A percentile compares a stretch with the other conserved stretches of the same genome.
phyloP scores from a whole-genome alignment of 371 early-diverging fungal genomes.

The Mortierella sp. region DNA sequence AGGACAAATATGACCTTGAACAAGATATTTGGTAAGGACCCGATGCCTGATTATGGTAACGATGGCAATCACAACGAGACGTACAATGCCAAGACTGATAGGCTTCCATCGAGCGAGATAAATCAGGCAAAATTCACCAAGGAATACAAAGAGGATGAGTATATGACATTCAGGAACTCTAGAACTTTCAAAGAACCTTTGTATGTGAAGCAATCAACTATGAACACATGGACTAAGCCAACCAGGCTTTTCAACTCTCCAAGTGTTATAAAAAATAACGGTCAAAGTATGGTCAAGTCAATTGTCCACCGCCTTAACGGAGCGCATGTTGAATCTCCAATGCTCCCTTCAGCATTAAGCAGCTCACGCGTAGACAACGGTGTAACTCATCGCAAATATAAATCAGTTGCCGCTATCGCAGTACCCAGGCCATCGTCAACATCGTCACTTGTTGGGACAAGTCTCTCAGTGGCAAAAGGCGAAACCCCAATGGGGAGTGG shows the following conservation, averaged over 20 bases:
- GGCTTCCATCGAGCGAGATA: no score
- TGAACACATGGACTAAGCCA: neutral
- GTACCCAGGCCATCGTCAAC: neutral
- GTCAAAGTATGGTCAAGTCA: conserved; percentile 2
- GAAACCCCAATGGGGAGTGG: no score
- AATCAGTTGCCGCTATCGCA: neutral
- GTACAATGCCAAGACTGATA: neutral
- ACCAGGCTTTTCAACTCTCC: neutral
- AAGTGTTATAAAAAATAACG: neutral
- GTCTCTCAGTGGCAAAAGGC: no score
- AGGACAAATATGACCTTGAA: neutral
- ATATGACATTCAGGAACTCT: neutral
- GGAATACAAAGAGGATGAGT: conserved; percentile 3
- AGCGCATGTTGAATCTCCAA: neutral
- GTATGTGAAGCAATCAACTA: neutral
- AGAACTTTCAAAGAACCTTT: neutral
- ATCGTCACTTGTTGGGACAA: no score
- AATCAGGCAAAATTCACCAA: neutral
- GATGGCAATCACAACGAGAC: neutral
- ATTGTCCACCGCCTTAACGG: conserved; percentile 3
- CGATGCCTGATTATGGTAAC: neutral
- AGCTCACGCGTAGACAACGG: neutral
- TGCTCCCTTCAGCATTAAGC: neutral
- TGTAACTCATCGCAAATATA: neutral
- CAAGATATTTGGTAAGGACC: neutral